Evolutionary conservation across 257 asterid species (phyloP).

Genomic region (Solanum tarapatanum): DNA sequence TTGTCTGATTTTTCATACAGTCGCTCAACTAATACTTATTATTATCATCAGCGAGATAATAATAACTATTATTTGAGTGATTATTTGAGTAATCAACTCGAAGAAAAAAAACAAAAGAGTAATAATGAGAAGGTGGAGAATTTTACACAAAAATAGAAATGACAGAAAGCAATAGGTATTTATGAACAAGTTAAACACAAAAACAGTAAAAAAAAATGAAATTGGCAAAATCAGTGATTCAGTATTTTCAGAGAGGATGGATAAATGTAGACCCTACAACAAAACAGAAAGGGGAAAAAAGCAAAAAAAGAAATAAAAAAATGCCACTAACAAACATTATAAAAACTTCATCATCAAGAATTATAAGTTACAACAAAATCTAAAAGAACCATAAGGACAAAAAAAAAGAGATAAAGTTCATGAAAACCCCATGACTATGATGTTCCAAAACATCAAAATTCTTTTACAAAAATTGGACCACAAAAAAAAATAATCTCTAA

Average conservation of each 20-base stretch:
- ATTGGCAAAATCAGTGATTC: neutral
- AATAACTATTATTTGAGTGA: neutral
- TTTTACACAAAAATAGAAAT: neutral
- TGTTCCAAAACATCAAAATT: neutral
- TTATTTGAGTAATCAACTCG: neutral
- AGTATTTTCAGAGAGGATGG: neutral
- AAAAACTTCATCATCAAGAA: slow-evolving; percentile 15
- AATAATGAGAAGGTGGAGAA: neutral
- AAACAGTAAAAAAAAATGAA: neutral
- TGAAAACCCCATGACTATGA: neutral
- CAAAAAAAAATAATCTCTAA: neutral
- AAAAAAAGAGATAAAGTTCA: neutral
- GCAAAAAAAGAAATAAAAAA: neutral
- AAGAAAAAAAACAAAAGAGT: neutral
- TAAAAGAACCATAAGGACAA: neutral
- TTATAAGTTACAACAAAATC: neutral
- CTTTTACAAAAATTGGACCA: neutral
- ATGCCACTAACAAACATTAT: slow-evolving; percentile 23
- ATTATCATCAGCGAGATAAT: neutral
- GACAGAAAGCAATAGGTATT: neutral
- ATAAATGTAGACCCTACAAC: slow-evolving; percentile 25
- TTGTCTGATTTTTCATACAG: neutral
- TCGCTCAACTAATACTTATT: neutral
- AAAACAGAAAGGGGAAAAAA: neutral
- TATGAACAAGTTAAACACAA: neutral